phyloP scores from a whole-genome alignment of 805 yeast genomes.

The Vanderwaltozyma yarrowii region DNA sequence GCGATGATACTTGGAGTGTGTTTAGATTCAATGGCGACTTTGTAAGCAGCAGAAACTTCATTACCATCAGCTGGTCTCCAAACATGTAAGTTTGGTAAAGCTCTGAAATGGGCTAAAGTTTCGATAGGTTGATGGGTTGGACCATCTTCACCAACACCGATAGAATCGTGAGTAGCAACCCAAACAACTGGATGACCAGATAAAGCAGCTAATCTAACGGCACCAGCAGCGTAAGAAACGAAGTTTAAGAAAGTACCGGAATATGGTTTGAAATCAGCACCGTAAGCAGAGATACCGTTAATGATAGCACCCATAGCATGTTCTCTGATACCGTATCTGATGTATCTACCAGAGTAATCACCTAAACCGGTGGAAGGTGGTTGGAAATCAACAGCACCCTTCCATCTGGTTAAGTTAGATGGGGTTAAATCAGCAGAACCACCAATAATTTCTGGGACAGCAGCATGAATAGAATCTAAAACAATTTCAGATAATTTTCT shows the following conservation, averaged over 20 bases:
- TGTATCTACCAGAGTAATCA: conserved; percentile 82
- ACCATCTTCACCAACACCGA: conserved; percentile 89
- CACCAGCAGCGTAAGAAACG: conserved; percentile 76
- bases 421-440: conserved; percentile 99
- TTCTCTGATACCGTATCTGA: conserved; percentile 98
- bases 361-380: conserved; percentile 73
- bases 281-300: conserved; percentile 92
- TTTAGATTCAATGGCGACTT: conserved; percentile 48
- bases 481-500: conserved; percentile 88
- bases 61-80: conserved; percentile 95
- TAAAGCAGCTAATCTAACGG: conserved; percentile 74
- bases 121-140: conserved; percentile 92
- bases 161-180: conserved; percentile 87
- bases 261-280: conserved; percentile 75
- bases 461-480: conserved; percentile 48
- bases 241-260: conserved; percentile 98
- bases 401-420: conserved; percentile 88
- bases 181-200: conserved; percentile 76
- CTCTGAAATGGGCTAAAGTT: conserved; percentile 79
- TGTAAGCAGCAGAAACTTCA: conserved; percentile 77
- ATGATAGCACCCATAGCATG: conserved; percentile 98
- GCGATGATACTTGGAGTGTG: conserved; percentile 68
- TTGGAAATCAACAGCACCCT: conserved; percentile 84
- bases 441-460: conserved; percentile 82
- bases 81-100: conserved; percentile 69